Base-by-base conservation (phyloP, 805 yeast genomes). In the Cyberlindnera subsufficiens region DNA sequence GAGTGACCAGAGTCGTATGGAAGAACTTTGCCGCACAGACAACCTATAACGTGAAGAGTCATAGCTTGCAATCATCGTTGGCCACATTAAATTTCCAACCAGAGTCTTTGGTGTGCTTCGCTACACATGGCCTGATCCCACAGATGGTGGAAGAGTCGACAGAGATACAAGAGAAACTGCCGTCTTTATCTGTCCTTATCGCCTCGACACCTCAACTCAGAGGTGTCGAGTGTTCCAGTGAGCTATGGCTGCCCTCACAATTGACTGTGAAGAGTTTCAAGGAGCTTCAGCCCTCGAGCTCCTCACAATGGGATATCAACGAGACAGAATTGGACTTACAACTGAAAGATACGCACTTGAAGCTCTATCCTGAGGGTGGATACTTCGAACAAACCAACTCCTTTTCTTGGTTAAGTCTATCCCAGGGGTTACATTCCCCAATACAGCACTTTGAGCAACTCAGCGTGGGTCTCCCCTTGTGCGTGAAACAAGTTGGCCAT, bases 391-490 rank as follows among this genome's bases (percentile, higher is more conserved):
- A 19, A 10, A 37, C 30, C 11, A 37, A 37, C 16, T 29, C 27
- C n/a, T 37, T 37, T 27, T 37, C 39, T 5, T 37, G 39, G 39
- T 14, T 37, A 6, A 37, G 39, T 11, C 17, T 37, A 5, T 37
- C 39, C 15, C 16, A 20, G 16, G 39, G 39, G 27, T 16, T 37
- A 9, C 32, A 37, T 14, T 37, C 39, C 9, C 39, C 39, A 14
- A 29, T 30, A 13, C 15, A 15, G n/a, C 13, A 11, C 16, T 17
- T 37, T 29, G 33, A 30, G 15, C 33, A 17, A 17, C 33, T 37
- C 15, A 16, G 19, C 22, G 5, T 37, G 6, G 27, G 30, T 15
- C 6, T 37, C 22, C 39, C 39, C 6, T 9, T 37, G 10, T 19
- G 15, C 5, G 2, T 37, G 15, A 29, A 30, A 14, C 32, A 18